Evolutionary conservation across 2,329 filamentous ascomycete species (phyloP).

Genomic region (Calonectria fujianensis): DNA sequence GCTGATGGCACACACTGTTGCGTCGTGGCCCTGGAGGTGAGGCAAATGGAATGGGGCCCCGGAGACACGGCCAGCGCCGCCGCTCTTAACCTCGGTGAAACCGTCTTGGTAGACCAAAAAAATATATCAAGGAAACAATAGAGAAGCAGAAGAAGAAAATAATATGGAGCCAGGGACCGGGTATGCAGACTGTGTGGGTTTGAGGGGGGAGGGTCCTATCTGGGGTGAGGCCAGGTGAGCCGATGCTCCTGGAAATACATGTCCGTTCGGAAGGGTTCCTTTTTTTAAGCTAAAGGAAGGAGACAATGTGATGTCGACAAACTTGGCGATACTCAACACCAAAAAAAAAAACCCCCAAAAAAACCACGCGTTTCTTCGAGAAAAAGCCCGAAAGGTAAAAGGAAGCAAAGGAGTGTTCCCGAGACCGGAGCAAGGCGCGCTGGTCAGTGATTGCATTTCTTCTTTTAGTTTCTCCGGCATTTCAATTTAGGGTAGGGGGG

Average conservation of each 20-base stretch:
- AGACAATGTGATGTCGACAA: conserved; percentile 6
- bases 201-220: conserved; percentile 33
- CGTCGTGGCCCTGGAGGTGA: conserved; percentile 21
- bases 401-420: neutral
- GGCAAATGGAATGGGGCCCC: conserved; percentile 4
- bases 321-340: conserved; percentile 16
- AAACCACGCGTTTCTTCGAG: conserved; percentile 16
- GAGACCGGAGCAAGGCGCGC: neutral
- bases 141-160: conserved; percentile 43
- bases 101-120: conserved; percentile 38
- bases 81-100: conserved; percentile 53
- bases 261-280: conserved; percentile 28
- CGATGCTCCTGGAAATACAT: conserved; percentile 40
- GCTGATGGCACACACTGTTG: conserved; percentile 24
- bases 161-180: conserved; percentile 41
- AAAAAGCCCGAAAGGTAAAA: neutral
- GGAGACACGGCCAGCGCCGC: conserved; percentile 19
- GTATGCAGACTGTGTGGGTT: conserved; percentile 27
- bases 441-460: neutral
- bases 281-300: neutral
- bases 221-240: conserved; percentile 38
- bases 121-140: conserved; percentile 9
- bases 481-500: neutral
- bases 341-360: neutral
- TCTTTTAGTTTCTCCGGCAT: neutral